Evolutionary conservation across 352 stramenopile genomes (phyloP), one percentile per base, ranked within the genome.

Genomic region (Phytophthora tubulina): DNA sequence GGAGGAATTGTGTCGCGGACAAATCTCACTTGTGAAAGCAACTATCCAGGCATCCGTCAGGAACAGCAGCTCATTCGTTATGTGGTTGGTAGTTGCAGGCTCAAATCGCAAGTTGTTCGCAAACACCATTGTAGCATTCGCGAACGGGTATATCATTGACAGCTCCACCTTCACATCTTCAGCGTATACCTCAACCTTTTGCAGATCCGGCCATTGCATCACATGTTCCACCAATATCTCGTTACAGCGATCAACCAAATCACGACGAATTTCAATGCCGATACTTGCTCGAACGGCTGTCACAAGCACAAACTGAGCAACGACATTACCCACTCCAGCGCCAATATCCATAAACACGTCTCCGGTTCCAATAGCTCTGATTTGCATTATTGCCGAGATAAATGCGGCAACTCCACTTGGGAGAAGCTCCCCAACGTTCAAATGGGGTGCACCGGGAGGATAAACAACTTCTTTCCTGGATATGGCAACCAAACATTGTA

Each of bases 261-360:
- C 41, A 46, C 41, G 41, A 15, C 41, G 41, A 15, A 46, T 46
- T 46, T 46, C 41, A 46, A 46, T 21, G 3, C 41, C 8, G 14
- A 46, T 17, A 46, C 41, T 17, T 6, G 41, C 10, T 41, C 36
- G 36, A 41, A 41, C 36, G 10, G 36, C 36, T 10, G 6, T 41
- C 36, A 10, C 6, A 10, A 41, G 10, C 10, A 10, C 36, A 41
- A 41, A 41, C 10, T 41, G 36, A 41, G 36, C 10, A 6, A 46
- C 41, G 41, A 46, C 41, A 46, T 46, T 46, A 15, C 14, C 41
- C 4, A 46, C 41, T 15, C 41, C 41, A 14, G 8, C 6, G 9
- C 41, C 41, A 46, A 46, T 46, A 46, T 54, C 48, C 48, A 54
- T 36, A 41, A 54, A 54, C 11, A 54, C 48, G 17, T 54, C 48